These are phyloP conservation scores for Ballota nigra DNA, from an alignment of 257 asterid genomes.

Conservation along the genomic window DNA sequence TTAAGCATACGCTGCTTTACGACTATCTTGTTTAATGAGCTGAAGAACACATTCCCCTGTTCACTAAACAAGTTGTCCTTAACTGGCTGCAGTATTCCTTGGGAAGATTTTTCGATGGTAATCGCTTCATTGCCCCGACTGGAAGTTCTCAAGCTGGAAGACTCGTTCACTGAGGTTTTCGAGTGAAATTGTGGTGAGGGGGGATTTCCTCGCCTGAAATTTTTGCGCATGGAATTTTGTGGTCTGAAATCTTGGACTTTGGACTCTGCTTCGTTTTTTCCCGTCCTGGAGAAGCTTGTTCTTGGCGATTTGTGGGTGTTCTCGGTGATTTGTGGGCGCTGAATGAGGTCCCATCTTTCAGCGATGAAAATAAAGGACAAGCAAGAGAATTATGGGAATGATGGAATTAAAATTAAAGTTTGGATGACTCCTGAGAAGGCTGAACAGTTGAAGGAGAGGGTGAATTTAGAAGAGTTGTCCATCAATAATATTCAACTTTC, in stretches of 20 bases:
- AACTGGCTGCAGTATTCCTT: not conserved
- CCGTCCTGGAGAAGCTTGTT: not conserved
- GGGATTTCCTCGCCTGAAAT: not conserved
- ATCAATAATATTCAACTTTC: not conserved
- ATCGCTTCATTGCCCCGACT: not conserved
- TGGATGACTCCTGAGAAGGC: not conserved
- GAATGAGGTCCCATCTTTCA: no score
- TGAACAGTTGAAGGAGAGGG: not conserved
- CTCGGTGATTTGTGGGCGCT: no score
- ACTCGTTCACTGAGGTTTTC: not conserved
- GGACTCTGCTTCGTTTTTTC: not conserved
- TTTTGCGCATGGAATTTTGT: not conserved
- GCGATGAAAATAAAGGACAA: not conserved
- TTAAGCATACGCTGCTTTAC: not conserved
- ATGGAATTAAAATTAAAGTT: not conserved
- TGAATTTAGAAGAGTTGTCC: not conserved
- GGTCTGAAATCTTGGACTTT: not conserved
- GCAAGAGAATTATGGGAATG: slow-evolving; percentile 6
- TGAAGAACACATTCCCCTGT: not conserved
- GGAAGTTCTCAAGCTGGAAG: not conserved
- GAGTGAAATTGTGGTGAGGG: not conserved
- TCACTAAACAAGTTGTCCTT: not conserved
- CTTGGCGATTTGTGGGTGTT: not conserved
- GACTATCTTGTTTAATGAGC: not conserved
- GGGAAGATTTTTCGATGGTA: no score